Conservation (phyloP, 2,329 filamentous ascomycete species). For the Calonectria pteridis region DNA sequence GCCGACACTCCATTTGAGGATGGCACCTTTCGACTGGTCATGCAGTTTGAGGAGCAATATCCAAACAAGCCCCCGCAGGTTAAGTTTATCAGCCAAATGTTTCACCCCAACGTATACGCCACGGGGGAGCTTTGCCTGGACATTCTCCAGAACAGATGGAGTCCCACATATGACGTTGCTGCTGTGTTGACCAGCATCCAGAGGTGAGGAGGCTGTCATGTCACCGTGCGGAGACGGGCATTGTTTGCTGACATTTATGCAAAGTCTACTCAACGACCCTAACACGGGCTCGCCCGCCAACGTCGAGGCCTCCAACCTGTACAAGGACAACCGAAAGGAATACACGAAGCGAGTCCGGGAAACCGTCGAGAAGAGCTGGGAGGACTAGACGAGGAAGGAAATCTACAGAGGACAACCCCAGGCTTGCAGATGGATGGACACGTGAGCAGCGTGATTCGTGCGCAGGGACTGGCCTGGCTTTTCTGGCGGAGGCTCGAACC, state of each 20-base stretch:
- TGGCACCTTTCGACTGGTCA: slow-evolving; percentile 95
- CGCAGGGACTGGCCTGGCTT: slow-evolving; percentile 4
- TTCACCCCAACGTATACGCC: slow-evolving; percentile 98
- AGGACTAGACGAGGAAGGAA: slow-evolving; percentile 69
- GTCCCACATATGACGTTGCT: slow-evolving; percentile 97
- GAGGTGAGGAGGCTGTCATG: slow-evolving; percentile 68
- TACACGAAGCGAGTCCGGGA: slow-evolving; percentile 96
- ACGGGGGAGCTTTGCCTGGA: slow-evolving; percentile 97
- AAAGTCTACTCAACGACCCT: slow-evolving; percentile 92
- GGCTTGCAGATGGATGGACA: slow-evolving; percentile 7
- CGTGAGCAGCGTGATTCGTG: slow-evolving; percentile 12
- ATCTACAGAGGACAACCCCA: background rate
- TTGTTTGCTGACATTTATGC: slow-evolving; percentile 44
- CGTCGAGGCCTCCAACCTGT: slow-evolving; percentile 96
- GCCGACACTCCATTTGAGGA: slow-evolving; percentile 98
- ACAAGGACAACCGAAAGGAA: slow-evolving; percentile 97
- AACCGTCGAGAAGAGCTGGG: slow-evolving; percentile 99
- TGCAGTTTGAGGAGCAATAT: slow-evolving; percentile 99
- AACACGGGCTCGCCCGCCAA: slow-evolving; percentile 99
- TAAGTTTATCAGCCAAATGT: slow-evolving; percentile 99
- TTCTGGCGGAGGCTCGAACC: slow-evolving; percentile 6
- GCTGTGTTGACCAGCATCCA: slow-evolving; percentile 98
- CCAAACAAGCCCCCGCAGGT: slow-evolving; percentile 98
- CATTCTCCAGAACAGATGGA: slow-evolving; percentile 98
- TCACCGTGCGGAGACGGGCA: background rate